Conservation (phyloP, 305 asterid species). For the Rubia peregrina region DNA sequence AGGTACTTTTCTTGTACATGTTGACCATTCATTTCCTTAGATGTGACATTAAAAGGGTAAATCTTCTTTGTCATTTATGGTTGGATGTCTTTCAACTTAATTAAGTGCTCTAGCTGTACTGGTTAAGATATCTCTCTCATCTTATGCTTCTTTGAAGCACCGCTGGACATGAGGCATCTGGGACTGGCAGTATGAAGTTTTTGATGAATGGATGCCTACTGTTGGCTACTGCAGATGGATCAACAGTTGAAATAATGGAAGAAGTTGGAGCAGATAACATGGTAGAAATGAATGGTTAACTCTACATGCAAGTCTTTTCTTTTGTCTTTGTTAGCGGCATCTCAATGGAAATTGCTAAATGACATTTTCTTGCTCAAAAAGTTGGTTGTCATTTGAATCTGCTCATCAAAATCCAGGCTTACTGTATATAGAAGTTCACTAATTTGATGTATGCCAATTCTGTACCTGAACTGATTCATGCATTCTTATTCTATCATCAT, state of each 20-base stretch:
- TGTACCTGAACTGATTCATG: not conserved
- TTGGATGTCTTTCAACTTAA: not conserved
- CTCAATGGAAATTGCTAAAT: not conserved
- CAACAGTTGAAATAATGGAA: conserved; percentile 38
- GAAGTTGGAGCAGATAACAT: conserved; percentile 48
- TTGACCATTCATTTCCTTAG: not conserved
- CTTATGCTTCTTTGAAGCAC: conserved; percentile 28
- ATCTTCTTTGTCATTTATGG: not conserved
- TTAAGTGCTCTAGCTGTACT: not conserved
- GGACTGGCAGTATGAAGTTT: conserved; percentile 51
- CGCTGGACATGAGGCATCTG: conserved; percentile 55
- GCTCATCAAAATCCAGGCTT: not conserved
- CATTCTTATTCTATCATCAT: not conserved
- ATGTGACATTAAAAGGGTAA: not conserved
- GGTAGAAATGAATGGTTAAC: conserved; percentile 22
- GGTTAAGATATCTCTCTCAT: not conserved
- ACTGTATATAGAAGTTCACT: not conserved
- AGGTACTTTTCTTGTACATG: conserved; percentile 21
- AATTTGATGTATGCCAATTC: too few relatives aligned
- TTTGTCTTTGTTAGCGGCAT: not conserved
- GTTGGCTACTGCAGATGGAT: conserved; percentile 50
- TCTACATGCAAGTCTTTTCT: not conserved
- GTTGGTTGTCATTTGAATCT: not conserved
- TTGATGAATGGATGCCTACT: conserved; percentile 50
- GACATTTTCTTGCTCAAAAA: not conserved